Evolutionary conservation across 176 grass and related monocot species (phyloP).

Genomic region (Ensete ventricosum): DNA sequence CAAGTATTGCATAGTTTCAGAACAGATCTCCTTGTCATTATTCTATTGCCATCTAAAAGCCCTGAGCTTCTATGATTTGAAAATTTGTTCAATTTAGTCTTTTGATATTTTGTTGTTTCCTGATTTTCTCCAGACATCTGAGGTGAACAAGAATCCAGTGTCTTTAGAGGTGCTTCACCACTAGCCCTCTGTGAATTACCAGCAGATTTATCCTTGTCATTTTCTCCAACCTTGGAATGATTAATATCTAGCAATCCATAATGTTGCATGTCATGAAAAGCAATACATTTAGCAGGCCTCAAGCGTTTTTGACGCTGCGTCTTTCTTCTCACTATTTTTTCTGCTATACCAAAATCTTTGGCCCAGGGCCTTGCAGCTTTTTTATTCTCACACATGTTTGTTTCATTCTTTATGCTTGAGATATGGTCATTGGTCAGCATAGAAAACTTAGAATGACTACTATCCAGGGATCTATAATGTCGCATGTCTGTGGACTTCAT

Average conservation of each 20-base stretch:
- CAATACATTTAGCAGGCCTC: background rate
- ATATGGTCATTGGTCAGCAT: no score
- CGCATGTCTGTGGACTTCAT: no score
- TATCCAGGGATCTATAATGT: no score
- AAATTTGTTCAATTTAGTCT: background rate
- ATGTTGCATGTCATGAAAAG: background rate
- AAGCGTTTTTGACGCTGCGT: background rate
- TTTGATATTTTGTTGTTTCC: background rate
- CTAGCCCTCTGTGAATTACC: background rate
- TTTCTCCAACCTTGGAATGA: background rate
- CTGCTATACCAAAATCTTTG: background rate
- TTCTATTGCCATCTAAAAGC: background rate
- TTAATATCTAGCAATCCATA: background rate
- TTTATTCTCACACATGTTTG: background rate
- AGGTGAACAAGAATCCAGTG: background rate
- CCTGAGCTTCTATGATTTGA: background rate
- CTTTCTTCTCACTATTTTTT: constrained; percentile 8
- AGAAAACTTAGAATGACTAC: no score
- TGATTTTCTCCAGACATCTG: background rate
- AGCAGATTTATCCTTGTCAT: background rate
- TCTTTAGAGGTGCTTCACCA: background rate
- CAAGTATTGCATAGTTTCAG: background rate
- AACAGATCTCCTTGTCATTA: background rate
- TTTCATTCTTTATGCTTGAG: constrained; percentile 16
- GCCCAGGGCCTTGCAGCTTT: background rate